These are phyloP conservation scores for Tetrahymena elliotti DNA, from an alignment of 73 alveolate genomes.

Conservation along the genomic window DNA sequence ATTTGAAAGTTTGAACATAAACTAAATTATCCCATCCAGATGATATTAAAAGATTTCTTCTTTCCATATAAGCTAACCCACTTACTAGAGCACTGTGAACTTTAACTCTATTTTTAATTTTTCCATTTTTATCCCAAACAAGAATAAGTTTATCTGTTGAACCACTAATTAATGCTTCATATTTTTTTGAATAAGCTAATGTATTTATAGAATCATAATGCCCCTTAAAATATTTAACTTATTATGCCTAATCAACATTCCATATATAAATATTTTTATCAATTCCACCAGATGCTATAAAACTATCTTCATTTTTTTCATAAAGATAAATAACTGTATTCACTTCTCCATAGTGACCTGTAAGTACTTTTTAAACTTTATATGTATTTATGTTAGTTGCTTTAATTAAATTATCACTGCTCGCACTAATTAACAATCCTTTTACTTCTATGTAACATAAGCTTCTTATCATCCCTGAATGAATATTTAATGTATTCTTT, in stretches of 20 bases:
- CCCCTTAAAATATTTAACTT: slow-evolving; percentile 8
- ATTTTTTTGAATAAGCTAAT: neutral
- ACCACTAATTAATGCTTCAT: neutral
- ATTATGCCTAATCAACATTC: slow-evolving; percentile 19
- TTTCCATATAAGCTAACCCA: neutral
- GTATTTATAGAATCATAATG: slow-evolving; percentile 17
- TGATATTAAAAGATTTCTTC: neutral
- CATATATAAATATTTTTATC: slow-evolving; percentile 15
- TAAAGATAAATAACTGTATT: neutral
- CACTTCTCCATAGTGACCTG: slow-evolving; percentile 36
- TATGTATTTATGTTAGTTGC: neutral
- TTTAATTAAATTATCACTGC: neutral
- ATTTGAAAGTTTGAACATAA: neutral
- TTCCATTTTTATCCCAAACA: neutral
- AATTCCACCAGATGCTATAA: slow-evolving; percentile 31
- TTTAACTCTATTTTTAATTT: neutral
- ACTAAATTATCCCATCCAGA: neutral
- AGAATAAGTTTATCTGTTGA: neutral
- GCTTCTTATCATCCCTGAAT: slow-evolving; percentile 3
- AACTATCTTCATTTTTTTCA: slow-evolving; percentile 4
- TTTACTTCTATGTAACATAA: slow-evolving; percentile 26
- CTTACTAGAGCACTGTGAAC: neutral
- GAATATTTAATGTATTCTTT: neutral
- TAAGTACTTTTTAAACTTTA: slow-evolving; percentile 3
- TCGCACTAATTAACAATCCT: slow-evolving; percentile 29